phyloP scores from a whole-genome alignment of 2,329 filamentous ascomycete species.

The Paecilomyces variotii region DNA sequence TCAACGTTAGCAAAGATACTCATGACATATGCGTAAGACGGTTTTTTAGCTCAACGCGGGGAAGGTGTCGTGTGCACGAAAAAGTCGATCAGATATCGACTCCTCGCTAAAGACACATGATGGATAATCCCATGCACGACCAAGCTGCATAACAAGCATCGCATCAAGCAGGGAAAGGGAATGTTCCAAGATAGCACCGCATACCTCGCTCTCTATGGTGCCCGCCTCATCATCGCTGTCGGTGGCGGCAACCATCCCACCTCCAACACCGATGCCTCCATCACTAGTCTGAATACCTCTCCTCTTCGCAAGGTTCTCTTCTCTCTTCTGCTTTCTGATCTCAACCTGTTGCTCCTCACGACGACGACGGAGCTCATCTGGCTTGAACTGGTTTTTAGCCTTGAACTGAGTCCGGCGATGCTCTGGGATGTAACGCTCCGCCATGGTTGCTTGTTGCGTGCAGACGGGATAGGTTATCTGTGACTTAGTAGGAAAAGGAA shows the following conservation, averaged over 20 bases:
- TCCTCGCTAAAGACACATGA: not conserved
- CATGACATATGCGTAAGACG: not conserved
- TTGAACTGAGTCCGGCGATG: conserved; percentile 99
- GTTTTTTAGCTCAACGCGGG: not conserved
- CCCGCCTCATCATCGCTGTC: conserved; percentile 97
- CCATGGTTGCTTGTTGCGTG: conserved; percentile 56
- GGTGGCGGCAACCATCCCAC: conserved; percentile 71
- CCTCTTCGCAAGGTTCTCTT: conserved; percentile 97
- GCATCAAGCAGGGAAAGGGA: conserved; percentile 9
- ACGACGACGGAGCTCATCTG: conserved; percentile 93
- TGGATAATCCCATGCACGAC: not conserved
- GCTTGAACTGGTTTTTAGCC: conserved; percentile 98
- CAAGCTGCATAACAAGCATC: conserved; percentile 2
- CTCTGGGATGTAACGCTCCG: conserved; percentile 98
- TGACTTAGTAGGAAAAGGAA: not conserved
- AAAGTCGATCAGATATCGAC: not conserved
- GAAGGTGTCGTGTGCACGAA: not conserved
- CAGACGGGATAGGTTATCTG: not conserved
- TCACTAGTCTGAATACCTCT: conserved; percentile 83
- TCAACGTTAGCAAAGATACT: conserved; percentile 4
- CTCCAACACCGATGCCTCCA: conserved; percentile 47
- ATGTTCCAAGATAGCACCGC: conserved; percentile 25
- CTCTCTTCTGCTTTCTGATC: conserved; percentile 96
- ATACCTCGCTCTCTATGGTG: conserved; percentile 93
- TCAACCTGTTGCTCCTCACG: conserved; percentile 99